Evolutionary conservation across 495 filamentous ascomycete genomes (phyloP).

Genomic region (Hypoxylon lenormandii): DNA sequence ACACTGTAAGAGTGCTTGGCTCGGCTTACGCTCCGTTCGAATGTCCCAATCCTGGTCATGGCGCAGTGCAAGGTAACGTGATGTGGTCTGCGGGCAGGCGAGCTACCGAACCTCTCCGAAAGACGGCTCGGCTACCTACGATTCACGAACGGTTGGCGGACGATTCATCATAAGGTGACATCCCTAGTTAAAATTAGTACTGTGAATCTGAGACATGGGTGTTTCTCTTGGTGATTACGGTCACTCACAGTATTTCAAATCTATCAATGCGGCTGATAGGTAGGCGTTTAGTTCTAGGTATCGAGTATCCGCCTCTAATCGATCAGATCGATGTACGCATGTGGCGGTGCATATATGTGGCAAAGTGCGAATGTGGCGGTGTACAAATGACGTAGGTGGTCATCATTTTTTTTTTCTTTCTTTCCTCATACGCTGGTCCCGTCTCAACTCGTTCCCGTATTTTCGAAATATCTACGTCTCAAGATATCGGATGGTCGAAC

Average conservation of each 20-base stretch:
- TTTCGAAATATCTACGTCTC: background rate
- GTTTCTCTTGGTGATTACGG: too few relatives aligned
- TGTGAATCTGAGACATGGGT: background rate
- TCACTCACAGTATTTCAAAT: conserved; percentile 1
- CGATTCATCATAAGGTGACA: background rate
- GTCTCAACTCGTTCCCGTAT: too few relatives aligned
- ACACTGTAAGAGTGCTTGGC: conserved; percentile 17
- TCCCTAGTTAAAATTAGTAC: background rate
- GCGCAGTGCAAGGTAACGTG: conserved; percentile 7
- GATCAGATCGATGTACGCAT: too few relatives aligned
- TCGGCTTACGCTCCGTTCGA: conserved; percentile 1
- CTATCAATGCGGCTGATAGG: too few relatives aligned
- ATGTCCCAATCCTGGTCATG: background rate
- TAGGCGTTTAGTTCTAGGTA: too few relatives aligned
- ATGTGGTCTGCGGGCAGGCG: background rate
- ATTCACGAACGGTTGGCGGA: background rate
- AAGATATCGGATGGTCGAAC: background rate
- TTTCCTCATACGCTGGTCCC: too few relatives aligned
- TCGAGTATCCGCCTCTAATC: too few relatives aligned
- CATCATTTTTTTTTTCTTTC: too few relatives aligned
- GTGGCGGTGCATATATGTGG: too few relatives aligned
- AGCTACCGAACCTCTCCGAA: background rate
- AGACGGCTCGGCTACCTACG: background rate
- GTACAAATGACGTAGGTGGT: too few relatives aligned
- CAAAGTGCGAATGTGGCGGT: too few relatives aligned